Conservation (phyloP, 768 basidiomycete species). For the Tephrocybe sp. region DNA sequence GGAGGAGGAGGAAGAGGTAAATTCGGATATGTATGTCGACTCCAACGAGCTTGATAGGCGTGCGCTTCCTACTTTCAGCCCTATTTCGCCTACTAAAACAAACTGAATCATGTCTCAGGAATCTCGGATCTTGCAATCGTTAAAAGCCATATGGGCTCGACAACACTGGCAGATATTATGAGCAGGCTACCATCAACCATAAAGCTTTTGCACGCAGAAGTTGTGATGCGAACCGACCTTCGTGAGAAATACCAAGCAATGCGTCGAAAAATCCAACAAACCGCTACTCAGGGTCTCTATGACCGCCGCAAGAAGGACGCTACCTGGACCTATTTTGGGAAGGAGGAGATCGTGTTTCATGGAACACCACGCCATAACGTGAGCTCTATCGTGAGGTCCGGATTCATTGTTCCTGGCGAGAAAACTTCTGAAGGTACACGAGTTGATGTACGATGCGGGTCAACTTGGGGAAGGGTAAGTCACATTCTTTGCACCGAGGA, state of each 20-base stretch:
- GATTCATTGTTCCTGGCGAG: conserved; percentile 12
- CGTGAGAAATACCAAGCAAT: neutral
- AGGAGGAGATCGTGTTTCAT: conserved; percentile 12
- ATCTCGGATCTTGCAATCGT: conserved; percentile 2
- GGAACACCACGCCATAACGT: conserved; percentile 10
- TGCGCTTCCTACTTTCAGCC: neutral
- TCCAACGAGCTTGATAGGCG: neutral
- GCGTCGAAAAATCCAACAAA: conserved; percentile 6
- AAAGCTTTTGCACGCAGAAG: conserved; percentile 9
- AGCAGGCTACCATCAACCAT: neutral
- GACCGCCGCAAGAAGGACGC: conserved; percentile 11
- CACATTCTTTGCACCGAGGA: neutral
- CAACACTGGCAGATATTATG: neutral
- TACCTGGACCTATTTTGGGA: conserved; percentile 5
- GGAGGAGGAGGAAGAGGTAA: conserved; percentile 9
- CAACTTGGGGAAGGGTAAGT: conserved; percentile 12
- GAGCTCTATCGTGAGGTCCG: conserved; percentile 10
- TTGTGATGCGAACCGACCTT: conserved; percentile 6
- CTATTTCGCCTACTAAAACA: neutral
- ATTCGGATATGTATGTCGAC: neutral
- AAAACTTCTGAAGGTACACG: conserved; percentile 2
- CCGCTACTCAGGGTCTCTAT: neutral
- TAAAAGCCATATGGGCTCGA: conserved; percentile 5
- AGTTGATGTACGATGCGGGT: conserved; percentile 7
- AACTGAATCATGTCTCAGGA: no score